These are phyloP conservation scores for Yamadazyma spencermartinsiae DNA, from an alignment of 1,139 yeast species.

Conservation along the genomic window DNA sequence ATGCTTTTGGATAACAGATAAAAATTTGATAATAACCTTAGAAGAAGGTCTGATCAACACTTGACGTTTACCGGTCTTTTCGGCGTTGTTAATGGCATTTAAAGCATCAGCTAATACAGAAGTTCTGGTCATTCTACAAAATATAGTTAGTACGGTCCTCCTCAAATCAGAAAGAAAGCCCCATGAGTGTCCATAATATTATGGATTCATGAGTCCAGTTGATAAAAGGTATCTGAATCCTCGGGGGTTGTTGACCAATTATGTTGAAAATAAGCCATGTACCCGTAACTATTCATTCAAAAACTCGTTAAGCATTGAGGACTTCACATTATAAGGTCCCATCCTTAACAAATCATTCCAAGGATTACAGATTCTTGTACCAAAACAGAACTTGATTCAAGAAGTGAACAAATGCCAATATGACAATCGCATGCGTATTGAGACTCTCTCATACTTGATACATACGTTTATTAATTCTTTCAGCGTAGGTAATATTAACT, in stretches of 20 bases:
- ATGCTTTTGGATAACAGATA: slow-evolving; percentile 97
- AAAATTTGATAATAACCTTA: slow-evolving; percentile 95
- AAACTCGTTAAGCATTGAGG: slow-evolving; percentile 3
- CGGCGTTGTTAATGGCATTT: slow-evolving; percentile 98
- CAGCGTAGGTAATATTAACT: neutral
- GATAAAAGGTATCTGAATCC: slow-evolving; percentile 15
- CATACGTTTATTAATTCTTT: slow-evolving; percentile 4
- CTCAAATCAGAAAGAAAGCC: slow-evolving; percentile 8
- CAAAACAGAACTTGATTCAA: slow-evolving; percentile 4
- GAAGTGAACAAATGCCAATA: no score
- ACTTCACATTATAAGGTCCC: neutral
- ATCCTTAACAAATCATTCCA: slow-evolving; percentile 16
- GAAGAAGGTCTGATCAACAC: slow-evolving; percentile 98
- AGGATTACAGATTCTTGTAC: slow-evolving; percentile 19
- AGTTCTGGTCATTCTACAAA: slow-evolving; percentile 86
- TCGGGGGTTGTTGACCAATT: slow-evolving; percentile 7
- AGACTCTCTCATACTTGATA: neutral
- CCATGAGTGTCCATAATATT: slow-evolving; percentile 18
- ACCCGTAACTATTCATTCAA: neutral
- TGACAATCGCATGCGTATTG: neutral
- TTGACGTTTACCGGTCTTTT: slow-evolving; percentile 99
- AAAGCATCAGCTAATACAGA: slow-evolving; percentile 99
- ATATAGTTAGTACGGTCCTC: slow-evolving; percentile 10
- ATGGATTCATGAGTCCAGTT: slow-evolving; percentile 14
- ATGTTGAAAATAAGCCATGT: slow-evolving; percentile 7